Conservation (phyloP, 2,329 filamentous ascomycete species). For the Dothiorella sarmentorum region DNA sequence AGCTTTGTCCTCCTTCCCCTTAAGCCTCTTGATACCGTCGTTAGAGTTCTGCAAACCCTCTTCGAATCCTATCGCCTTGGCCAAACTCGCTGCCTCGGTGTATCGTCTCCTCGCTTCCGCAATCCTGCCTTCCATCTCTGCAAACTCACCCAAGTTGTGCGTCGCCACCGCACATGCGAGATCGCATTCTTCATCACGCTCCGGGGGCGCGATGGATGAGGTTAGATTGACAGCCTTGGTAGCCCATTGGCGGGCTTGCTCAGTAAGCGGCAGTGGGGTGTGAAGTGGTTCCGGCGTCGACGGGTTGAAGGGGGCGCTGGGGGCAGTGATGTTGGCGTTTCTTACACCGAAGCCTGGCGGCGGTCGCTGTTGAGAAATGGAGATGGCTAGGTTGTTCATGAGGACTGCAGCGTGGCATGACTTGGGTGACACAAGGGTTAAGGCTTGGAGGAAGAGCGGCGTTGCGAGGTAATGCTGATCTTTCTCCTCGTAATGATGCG, state of each 20-base stretch:
- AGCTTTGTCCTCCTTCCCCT: constrained; percentile 10
- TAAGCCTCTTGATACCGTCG: constrained; percentile 38
- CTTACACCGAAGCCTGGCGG: background rate
- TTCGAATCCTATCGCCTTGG: constrained; percentile 46
- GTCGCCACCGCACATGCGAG: constrained; percentile 76
- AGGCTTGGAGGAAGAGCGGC: constrained; percentile 81
- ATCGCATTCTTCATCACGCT: constrained; percentile 76
- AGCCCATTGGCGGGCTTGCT: constrained; percentile 72
- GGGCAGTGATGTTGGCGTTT: background rate
- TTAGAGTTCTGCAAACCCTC: constrained; percentile 44
- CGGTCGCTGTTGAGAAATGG: constrained; percentile 62
- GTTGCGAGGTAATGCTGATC: constrained; percentile 77
- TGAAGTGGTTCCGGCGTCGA: constrained; percentile 33
- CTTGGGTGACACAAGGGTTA: constrained; percentile 61
- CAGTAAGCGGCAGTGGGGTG: constrained; percentile 54
- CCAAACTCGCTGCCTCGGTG: constrained; percentile 62
- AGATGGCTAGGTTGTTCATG: constrained; percentile 80
- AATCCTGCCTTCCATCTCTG: constrained; percentile 66
- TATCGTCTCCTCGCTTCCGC: constrained; percentile 66
- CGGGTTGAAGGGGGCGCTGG: constrained; percentile 36
- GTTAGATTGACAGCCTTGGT: constrained; percentile 69
- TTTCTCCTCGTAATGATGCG: constrained; percentile 69
- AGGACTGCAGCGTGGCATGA: constrained; percentile 77
- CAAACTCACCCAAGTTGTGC: constrained; percentile 84
- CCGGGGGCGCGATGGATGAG: constrained; percentile 60